phyloP scores from a whole-genome alignment of 345 rosid genomes.

The Eucalyptus erythrocorys region DNA sequence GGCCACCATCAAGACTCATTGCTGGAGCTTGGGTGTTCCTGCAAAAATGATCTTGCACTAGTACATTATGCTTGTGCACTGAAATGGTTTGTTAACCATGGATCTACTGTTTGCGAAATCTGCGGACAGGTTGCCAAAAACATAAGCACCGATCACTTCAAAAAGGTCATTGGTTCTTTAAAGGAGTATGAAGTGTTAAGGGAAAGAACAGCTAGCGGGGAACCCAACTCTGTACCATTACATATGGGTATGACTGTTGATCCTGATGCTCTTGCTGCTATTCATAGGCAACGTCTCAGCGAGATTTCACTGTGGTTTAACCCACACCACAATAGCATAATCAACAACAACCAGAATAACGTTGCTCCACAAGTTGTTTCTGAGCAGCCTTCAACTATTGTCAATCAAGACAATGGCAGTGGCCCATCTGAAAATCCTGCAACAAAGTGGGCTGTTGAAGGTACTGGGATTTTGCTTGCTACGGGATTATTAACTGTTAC shows the following conservation, averaged over 20 bases:
- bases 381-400: slow-evolving; percentile 46
- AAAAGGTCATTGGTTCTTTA: slow-evolving; percentile 52
- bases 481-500: slow-evolving; percentile 87
- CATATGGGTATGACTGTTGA: slow-evolving; percentile 38
- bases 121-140: slow-evolving; percentile 66
- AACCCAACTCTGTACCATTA: slow-evolving; percentile 38
- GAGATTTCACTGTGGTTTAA: slow-evolving; percentile 85
- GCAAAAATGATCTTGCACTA: slow-evolving; percentile 81
- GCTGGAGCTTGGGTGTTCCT: slow-evolving; percentile 87
- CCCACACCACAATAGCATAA: slow-evolving; percentile 31
- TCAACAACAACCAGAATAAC: slow-evolving; percentile 14
- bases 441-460: slow-evolving; percentile 94
- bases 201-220: slow-evolving; percentile 61
- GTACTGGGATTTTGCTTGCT: slow-evolving; percentile 89
- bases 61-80: slow-evolving; percentile 95
- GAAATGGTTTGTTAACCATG: slow-evolving; percentile 94
- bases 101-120: slow-evolving; percentile 88
- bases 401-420: slow-evolving; percentile 22
- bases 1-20: slow-evolving; percentile 46
- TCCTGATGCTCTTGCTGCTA: slow-evolving; percentile 74
- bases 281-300: slow-evolving; percentile 70
- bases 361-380: slow-evolving; percentile 48
- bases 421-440: slow-evolving; percentile 55
- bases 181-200: slow-evolving; percentile 68
- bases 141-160: slow-evolving; percentile 43